Base-by-base conservation (phyloP, 2,329 filamentous ascomycete species). In the Zymoseptoria pseudotritici region DNA sequence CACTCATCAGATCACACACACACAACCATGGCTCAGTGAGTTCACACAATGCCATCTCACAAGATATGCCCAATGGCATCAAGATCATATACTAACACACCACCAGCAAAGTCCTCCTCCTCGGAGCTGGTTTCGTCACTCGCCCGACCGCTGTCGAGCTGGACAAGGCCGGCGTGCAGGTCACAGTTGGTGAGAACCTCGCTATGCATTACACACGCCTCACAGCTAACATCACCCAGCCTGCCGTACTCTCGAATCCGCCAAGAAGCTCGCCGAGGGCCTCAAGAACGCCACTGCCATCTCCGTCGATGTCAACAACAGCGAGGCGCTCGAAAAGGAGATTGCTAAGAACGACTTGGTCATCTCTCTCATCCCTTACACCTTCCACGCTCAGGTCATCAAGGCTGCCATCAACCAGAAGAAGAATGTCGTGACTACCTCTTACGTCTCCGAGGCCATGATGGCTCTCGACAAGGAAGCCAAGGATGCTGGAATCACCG, bases 341-440 rank as follows among this genome's bases (percentile, higher is more conserved):
- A 84, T 96, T 61, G 86, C 82, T 72, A 86, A 95, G 81, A 86
- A 88, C 73, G 70, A 65, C 56, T 61, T 75, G 29, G 70, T 75
- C 69, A 80, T 81, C 71, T 78, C 75, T 51, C 72, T 97, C 76
- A 96, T 97, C 69, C 93, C 93, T 55, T 97, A 97, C 80, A 95
- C 86, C 62, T 90, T 86, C 83, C 91, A 96, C 76, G 89, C 88
- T 53, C 81, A 83, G 58, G 91, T 97, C 70, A 95, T 97, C 84
- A 93, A 96, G 83, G 86, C 88, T 42, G 93, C 91, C 65, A 97
- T 97, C 78, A 85, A 87, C 71, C 84, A 87, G 71, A 97, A 96
- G 89, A 96, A 93, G 83, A 80, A 97, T 80, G 91, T 97, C 62
- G 92, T 97, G 72, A 97, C 93, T 61, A 97, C 93, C 29, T 91